Evolutionary conservation across 306 rosid species (phyloP).

Genomic region (Rosa chinensis): DNA sequence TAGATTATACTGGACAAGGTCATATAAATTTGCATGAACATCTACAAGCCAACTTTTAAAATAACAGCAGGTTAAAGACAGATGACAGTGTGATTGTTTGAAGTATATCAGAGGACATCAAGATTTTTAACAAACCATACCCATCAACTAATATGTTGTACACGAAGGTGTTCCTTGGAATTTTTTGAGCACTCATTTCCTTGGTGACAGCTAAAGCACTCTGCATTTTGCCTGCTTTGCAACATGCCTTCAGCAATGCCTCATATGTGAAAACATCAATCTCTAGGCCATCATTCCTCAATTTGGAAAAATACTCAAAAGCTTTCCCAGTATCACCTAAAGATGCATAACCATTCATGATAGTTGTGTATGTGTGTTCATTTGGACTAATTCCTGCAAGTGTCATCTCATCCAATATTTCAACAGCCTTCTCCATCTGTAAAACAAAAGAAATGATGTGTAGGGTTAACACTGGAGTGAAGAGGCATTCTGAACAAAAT

Average conservation of each 20-base stretch:
- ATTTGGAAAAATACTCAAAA: constrained; percentile 65
- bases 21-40: not conserved
- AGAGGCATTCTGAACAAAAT: constrained; percentile 3
- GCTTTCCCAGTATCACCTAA: constrained; percentile 93
- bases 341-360: constrained; percentile 96
- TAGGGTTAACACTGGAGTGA: not conserved
- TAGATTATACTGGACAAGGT: not conserved
- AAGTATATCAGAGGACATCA: not conserved
- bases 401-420: constrained; percentile 81
- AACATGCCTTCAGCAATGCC: constrained; percentile 95
- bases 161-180: constrained; percentile 84
- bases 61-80: not conserved
- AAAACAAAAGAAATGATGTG: constrained; percentile 31
- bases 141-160: constrained; percentile 96
- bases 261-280: constrained; percentile 83
- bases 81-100: constrained; percentile 11
- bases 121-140: constrained; percentile 42
- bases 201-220: constrained; percentile 92
- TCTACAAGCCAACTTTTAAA: constrained; percentile 7
- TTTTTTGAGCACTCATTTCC: constrained; percentile 79
- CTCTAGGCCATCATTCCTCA: constrained; percentile 81
- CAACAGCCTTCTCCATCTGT: constrained; percentile 85
- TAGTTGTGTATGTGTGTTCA: constrained; percentile 85
- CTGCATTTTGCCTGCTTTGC: constrained; percentile 99
- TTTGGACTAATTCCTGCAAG: constrained; percentile 78